A percentile compares a stretch with the other conserved stretches of the same genome.
These are phyloP conservation scores for Penicillium chermesinum DNA, from an alignment of 495 filamentous ascomycete genomes.

Conservation along the genomic window DNA sequence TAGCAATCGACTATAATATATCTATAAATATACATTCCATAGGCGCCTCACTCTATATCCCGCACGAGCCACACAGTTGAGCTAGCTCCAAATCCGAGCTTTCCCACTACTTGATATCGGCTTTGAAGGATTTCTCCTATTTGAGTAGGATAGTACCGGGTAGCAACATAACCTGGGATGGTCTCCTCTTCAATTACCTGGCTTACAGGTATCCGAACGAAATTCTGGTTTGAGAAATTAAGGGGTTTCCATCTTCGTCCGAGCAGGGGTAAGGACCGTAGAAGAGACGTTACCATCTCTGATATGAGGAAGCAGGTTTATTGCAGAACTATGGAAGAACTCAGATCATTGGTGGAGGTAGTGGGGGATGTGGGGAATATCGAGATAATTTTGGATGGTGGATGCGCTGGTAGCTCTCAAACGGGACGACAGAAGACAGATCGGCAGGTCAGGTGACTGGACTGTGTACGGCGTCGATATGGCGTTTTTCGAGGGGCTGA, in stretches of 20 bases:
- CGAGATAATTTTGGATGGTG: no score
- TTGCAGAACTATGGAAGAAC: no score
- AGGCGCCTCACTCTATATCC: constrained; percentile 28
- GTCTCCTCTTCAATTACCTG: constrained; percentile 12
- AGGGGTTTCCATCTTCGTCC: constrained; percentile 14
- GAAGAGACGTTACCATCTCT: constrained; percentile 13
- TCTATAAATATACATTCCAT: neutral
- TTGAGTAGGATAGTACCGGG: constrained; percentile 30
- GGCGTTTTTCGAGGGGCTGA: no score
- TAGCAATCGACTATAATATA: neutral
- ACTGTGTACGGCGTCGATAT: no score
- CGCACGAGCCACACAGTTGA: constrained; percentile 35
- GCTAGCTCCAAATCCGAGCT: constrained; percentile 33
- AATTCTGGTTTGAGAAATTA: constrained; percentile 12
- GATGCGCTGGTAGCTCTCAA: no score
- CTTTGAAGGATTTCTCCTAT: constrained; percentile 34
- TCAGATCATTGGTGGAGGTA: no score
- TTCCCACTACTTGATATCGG: constrained; percentile 33
- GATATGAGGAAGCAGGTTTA: no score
- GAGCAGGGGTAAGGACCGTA: constrained; percentile 5
- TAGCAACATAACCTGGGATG: constrained; percentile 6
- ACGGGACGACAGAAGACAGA: no score
- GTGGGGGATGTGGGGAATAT: no score
- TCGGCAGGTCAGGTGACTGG: no score
- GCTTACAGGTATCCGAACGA: constrained; percentile 9